Evolutionary conservation across 2,329 filamentous ascomycete species (phyloP), one percentile per base, ranked within the genome.

Genomic region (Paecilomyces dactylethromorphus): DNA sequence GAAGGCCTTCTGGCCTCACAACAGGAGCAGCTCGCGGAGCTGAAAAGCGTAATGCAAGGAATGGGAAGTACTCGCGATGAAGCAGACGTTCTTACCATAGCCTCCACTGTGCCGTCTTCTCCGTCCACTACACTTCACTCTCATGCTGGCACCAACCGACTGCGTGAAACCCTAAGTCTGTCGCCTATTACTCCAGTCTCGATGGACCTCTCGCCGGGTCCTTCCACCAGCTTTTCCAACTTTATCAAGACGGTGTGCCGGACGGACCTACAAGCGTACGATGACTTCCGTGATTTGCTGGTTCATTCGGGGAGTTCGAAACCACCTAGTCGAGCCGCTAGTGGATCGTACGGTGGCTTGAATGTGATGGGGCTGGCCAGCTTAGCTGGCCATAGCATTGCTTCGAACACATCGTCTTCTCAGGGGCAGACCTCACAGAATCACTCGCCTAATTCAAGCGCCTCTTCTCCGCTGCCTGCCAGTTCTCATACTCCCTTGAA

Each of bases 41-140:
- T 99, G 63, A 99, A 99, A 76, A 81, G 84, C 21, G 91, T 97
- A 63, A 91, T 99, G 86, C 92, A 96, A 75, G 87, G 88, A 66
- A 90, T 97, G 86, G 81, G 84, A 12, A 86, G 91, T 65, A 66
- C 70, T 26, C 83, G 82, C 60, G 90, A 94, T 64, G 89, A 95
- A 65, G 82, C 84, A 64, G 83, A 87, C 55, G 86, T 82, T 52
- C 84, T 84, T 58, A 82, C 86, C n/a, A 89, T 90, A 10, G 73
- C 77, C 18, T 86, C 85, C 13, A 83, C 83, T 1, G 84, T 89
- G 8, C 92, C 92, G 1, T 91, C 91, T 0, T 96, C 93, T 1
- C 92, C 93, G 0, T 88, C 87, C 8, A 79, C 88, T 55, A 74
- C 74, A 1, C 76, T 77, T 10, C 76, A 80, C 12, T 85, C 84